A percentile compares a stretch with the other conserved stretches of the same genome.
Evolutionary conservation across 306 rosid species (phyloP).

Genomic region (Ceratonia siliqua): DNA sequence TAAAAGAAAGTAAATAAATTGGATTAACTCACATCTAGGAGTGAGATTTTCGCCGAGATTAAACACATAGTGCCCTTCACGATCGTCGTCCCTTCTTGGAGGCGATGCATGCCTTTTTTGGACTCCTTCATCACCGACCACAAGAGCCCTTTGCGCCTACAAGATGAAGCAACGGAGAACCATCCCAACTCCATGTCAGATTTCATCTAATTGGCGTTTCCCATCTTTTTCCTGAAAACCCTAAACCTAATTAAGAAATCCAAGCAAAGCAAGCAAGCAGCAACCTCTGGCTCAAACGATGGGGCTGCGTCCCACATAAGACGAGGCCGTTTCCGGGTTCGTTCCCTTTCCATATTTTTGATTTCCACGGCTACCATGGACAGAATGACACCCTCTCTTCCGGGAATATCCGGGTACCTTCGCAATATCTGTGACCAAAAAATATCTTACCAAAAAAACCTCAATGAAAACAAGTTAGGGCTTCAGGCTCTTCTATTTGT

Average conservation of each 20-base stretch:
- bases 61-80: conserved; percentile 88
- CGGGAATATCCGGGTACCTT: background rate
- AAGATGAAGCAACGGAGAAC: conserved; percentile 25
- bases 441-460: background rate
- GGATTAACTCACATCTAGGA: conserved; percentile 68
- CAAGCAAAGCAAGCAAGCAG: conserved; percentile 20
- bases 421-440: conserved; percentile 37
- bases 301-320: conserved; percentile 80
- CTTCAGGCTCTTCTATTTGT: background rate
- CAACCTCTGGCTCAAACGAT: conserved; percentile 59
- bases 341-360: conserved; percentile 61
- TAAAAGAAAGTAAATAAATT: background rate
- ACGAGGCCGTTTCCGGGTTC: conserved; percentile 78
- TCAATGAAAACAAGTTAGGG: conserved; percentile 21
- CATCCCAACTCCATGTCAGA: conserved; percentile 12
- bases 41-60: conserved; percentile 93
- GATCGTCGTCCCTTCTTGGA: conserved; percentile 88
- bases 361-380: conserved; percentile 46
- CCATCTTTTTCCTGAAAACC: conserved; percentile 34
- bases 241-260: conserved; percentile 34
- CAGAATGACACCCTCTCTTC: background rate
- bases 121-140: conserved; percentile 44
- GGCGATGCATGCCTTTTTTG: conserved; percentile 65
- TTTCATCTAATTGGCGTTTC: background rate
- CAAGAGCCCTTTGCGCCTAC: conserved; percentile 57